These are phyloP conservation scores for Halophytophthora polymorphica DNA, from an alignment of 352 stramenopile genomes.

Conservation along the genomic window DNA sequence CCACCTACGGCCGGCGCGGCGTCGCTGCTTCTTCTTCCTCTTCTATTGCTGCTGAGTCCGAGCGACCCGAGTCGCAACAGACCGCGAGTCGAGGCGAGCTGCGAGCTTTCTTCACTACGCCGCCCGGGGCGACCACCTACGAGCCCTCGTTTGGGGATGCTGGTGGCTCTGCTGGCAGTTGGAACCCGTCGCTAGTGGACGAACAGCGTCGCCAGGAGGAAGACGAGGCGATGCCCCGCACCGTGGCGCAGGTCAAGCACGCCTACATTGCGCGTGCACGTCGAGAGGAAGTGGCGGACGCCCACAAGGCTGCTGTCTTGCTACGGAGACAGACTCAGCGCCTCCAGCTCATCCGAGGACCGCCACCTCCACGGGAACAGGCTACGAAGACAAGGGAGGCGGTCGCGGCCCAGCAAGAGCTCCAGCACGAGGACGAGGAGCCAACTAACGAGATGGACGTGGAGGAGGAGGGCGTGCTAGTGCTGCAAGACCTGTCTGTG, in stretches of 20 bases:
- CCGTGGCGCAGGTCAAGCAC: conserved; percentile 41
- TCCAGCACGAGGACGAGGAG: conserved; percentile 1
- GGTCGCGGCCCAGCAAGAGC: background rate
- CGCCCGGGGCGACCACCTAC: too few relatives aligned
- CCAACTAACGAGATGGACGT: background rate
- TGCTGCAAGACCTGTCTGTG: conserved; percentile 14
- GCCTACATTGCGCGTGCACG: conserved; percentile 37
- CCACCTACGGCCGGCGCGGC: background rate
- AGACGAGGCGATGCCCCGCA: conserved; percentile 15
- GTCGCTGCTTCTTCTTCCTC: background rate
- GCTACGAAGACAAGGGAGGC: conserved; percentile 7
- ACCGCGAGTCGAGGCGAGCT: too few relatives aligned
- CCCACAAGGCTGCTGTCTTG: conserved; percentile 10
- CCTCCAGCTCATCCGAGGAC: conserved; percentile 10
- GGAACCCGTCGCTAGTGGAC: too few relatives aligned
- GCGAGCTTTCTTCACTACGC: too few relatives aligned
- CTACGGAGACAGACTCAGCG: conserved; percentile 11
- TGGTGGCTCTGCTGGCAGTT: too few relatives aligned
- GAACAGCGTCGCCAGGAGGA: background rate
- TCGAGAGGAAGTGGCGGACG: conserved; percentile 20
- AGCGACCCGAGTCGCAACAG: too few relatives aligned
- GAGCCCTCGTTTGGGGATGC: too few relatives aligned
- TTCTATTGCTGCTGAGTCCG: too few relatives aligned
- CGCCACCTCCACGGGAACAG: conserved; percentile 1
- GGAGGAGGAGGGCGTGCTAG: background rate